A percentile compares a stretch with the other conserved stretches of the same genome.
Conservation (phyloP, 208 protist genomes). For the Leishmania braziliensis region DNA sequence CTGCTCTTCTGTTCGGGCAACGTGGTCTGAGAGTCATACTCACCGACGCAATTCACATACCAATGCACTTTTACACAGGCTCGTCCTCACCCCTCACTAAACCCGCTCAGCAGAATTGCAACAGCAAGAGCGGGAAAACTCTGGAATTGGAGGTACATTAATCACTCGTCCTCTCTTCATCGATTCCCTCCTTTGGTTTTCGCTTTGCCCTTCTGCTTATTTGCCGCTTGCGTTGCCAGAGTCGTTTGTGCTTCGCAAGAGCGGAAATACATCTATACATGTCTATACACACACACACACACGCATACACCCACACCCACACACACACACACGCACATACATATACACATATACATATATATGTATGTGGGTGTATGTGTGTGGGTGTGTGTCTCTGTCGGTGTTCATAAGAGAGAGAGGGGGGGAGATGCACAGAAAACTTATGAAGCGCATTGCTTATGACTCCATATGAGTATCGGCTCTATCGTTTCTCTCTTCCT, state of each 20-base stretch:
- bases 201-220: background rate
- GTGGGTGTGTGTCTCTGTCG: no score
- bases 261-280: background rate
- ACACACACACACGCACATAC: no score
- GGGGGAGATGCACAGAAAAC: no score
- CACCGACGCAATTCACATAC: background rate
- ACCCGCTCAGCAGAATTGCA: background rate
- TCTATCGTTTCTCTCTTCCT: background rate
- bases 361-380: no score
- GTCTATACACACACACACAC: background rate
- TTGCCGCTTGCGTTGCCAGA: no score
- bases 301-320: no score
- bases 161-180: background rate
- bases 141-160: background rate
- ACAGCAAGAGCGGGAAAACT: background rate
- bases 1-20: background rate
- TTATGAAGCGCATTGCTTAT: no score
- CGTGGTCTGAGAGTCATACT: background rate
- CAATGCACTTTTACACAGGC: background rate
- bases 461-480: background rate
- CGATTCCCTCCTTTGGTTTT: background rate
- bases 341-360: no score
- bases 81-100: background rate
- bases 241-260: no score
- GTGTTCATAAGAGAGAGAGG: no score